Conservation (phyloP, 768 basidiomycete species). For the Mycena chlorophos region DNA sequence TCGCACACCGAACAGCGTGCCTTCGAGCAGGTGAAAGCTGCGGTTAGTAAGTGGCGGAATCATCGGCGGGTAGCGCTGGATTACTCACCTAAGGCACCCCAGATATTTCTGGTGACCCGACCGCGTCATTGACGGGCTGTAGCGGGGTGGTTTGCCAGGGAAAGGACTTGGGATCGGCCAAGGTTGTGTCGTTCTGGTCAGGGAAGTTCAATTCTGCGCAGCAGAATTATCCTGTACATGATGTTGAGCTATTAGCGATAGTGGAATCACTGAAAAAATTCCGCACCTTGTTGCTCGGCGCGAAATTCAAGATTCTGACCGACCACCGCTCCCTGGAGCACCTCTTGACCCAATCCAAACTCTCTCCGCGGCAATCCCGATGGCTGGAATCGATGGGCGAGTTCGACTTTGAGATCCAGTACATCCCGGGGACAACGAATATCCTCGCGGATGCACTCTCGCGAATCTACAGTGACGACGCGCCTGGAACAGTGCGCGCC, state of each 20-base stretch:
- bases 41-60: constrained; percentile 18
- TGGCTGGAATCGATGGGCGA: constrained; percentile 37
- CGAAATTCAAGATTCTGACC: constrained; percentile 29
- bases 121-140: constrained; percentile 32
- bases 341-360: constrained; percentile 33
- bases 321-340: constrained; percentile 33
- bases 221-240: constrained; percentile 41
- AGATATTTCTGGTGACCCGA: constrained; percentile 32
- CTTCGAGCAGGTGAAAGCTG: constrained; percentile 37
- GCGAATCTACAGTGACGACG: constrained; percentile 20
- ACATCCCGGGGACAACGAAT: constrained; percentile 33
- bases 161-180: constrained; percentile 22
- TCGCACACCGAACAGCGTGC: constrained; percentile 31
- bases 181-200: constrained; percentile 35
- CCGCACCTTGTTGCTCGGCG: constrained; percentile 32
- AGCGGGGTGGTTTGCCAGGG: constrained; percentile 31
- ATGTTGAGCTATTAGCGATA: constrained; percentile 39
- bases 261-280: constrained; percentile 35
- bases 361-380: constrained; percentile 34
- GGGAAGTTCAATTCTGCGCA: constrained; percentile 38
- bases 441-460: constrained; percentile 34
- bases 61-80: constrained; percentile 26
- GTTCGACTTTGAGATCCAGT: constrained; percentile 29
- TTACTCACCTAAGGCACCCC: constrained; percentile 19
- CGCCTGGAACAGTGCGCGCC: constrained; percentile 7